phyloP scores from a whole-genome alignment of 345 rosid species.

The Salix koriyanagi region DNA sequence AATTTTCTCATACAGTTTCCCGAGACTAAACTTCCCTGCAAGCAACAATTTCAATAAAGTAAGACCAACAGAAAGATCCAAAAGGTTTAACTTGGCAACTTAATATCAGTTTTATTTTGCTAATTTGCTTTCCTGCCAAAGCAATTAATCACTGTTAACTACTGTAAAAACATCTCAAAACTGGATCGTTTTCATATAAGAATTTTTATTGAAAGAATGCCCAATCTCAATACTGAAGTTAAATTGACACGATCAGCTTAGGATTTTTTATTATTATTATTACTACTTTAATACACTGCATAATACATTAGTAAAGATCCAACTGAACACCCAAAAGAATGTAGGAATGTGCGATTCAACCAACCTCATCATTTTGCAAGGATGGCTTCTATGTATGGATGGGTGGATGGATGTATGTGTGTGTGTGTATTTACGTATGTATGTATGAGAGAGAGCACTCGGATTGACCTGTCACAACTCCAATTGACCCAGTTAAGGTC shows the following conservation, averaged over 20 bases:
- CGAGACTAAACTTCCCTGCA: constrained; percentile 77
- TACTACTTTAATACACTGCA: neutral
- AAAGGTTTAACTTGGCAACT: neutral
- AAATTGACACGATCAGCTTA: neutral
- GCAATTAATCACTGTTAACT: neutral
- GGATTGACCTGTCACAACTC: constrained; percentile 79
- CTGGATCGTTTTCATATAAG: neutral
- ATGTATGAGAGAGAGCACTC: neutral
- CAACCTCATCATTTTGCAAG: neutral
- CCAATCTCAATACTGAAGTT: neutral
- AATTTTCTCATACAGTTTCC: constrained; percentile 76
- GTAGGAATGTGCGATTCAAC: neutral
- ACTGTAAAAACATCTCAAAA: neutral
- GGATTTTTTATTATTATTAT: too few species aligned
- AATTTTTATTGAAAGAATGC: neutral
- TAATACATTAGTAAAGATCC: too few species aligned
- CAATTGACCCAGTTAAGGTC: constrained; percentile 86
- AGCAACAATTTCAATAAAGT: constrained; percentile 7
- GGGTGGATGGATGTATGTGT: too few species aligned
- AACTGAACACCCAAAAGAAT: too few species aligned
- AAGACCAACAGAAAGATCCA: neutral
- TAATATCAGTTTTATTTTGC: neutral
- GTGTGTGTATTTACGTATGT: neutral
- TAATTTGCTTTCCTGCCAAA: neutral
- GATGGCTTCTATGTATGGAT: neutral